These are phyloP conservation scores for Daldinia grandis DNA, from an alignment of 495 filamentous ascomycete genomes.

Conservation along the genomic window DNA sequence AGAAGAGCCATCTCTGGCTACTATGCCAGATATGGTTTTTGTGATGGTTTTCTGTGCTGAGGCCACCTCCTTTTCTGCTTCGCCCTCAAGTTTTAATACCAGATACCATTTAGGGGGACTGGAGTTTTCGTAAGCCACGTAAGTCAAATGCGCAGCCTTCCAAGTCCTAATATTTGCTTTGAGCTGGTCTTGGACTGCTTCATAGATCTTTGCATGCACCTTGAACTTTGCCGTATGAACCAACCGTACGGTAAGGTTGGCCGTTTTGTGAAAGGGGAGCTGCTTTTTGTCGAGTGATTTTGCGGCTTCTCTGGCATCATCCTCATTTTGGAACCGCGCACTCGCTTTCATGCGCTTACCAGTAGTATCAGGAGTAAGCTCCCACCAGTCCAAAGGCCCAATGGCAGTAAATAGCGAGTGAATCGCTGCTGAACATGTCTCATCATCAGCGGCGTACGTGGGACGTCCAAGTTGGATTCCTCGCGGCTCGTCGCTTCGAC, in stretches of 20 bases:
- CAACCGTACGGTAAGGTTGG: constrained; percentile 44
- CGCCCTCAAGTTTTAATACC: constrained; percentile 54
- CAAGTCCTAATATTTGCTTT: constrained; percentile 23
- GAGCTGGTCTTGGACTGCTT: constrained; percentile 48
- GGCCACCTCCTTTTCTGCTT: constrained; percentile 46
- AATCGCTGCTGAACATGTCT: constrained; percentile 19
- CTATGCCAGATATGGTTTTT: constrained; percentile 35
- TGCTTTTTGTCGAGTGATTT: constrained; percentile 28
- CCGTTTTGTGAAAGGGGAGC: constrained; percentile 34
- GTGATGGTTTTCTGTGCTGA: constrained; percentile 50
- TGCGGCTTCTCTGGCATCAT: constrained; percentile 46
- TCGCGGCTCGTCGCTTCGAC: neutral
- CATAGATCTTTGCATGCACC: constrained; percentile 46
- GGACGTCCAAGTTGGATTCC: constrained; percentile 34
- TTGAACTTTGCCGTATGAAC: constrained; percentile 51
- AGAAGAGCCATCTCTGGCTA: constrained; percentile 30
- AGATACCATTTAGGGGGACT: constrained; percentile 32
- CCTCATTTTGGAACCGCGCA: constrained; percentile 45
- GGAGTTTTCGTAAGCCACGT: constrained; percentile 42
- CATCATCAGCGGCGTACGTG: constrained; percentile 31
- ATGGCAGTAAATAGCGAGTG: constrained; percentile 42
- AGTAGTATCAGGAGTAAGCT: constrained; percentile 9
- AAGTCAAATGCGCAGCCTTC: constrained; percentile 40
- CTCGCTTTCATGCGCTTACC: constrained; percentile 47
- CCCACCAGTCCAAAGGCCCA: constrained; percentile 49